A percentile compares a stretch with the other conserved stretches of the same genome.
Conservation (phyloP, 2,329 filamentous ascomycete species). For the Plenodomus lindquistii region DNA sequence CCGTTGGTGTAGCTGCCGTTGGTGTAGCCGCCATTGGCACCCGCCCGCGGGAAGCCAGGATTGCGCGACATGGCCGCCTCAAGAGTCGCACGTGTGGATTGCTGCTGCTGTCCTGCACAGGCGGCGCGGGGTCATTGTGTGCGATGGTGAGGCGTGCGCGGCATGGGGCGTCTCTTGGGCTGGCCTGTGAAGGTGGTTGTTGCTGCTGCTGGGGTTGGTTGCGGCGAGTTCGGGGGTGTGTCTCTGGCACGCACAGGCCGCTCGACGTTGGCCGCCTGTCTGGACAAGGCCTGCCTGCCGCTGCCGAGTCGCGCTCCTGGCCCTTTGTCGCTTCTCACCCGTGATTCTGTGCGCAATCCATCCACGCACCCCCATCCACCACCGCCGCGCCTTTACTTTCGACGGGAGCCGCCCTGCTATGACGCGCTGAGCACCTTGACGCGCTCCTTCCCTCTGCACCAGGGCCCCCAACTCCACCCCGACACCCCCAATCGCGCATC, state of each 20-base stretch:
- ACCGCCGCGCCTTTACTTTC: slow-evolving; percentile 16
- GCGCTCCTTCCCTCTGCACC: background rate
- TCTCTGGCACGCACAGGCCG: slow-evolving; percentile 3
- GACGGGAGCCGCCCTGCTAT: slow-evolving; percentile 16
- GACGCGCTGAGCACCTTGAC: slow-evolving; percentile 20
- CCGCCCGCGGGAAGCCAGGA: slow-evolving; percentile 36
- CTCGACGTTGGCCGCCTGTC: background rate
- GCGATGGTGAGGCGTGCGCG: slow-evolving; percentile 10
- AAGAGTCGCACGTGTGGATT: slow-evolving; percentile 9
- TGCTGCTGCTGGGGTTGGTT: slow-evolving; percentile 9
- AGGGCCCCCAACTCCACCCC: slow-evolving; percentile 2
- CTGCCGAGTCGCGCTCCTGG: slow-evolving; percentile 17
- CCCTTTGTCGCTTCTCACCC: slow-evolving; percentile 10
- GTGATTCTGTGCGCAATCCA: slow-evolving; percentile 16
- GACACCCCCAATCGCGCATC: slow-evolving; percentile 10
- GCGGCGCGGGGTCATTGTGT: slow-evolving; percentile 18
- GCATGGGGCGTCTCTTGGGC: slow-evolving; percentile 8
- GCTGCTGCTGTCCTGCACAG: background rate
- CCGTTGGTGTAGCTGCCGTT: slow-evolving; percentile 34
- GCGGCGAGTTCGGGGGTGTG: slow-evolving; percentile 36
- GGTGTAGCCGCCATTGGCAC: slow-evolving; percentile 42
- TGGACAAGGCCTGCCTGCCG: slow-evolving; percentile 4
- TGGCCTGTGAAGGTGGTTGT: background rate
- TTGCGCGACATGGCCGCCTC: slow-evolving; percentile 41
- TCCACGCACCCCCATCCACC: slow-evolving; percentile 17